Base-by-base conservation (phyloP, 495 filamentous ascomycete genomes). In the Xylaria flabelliformis region DNA sequence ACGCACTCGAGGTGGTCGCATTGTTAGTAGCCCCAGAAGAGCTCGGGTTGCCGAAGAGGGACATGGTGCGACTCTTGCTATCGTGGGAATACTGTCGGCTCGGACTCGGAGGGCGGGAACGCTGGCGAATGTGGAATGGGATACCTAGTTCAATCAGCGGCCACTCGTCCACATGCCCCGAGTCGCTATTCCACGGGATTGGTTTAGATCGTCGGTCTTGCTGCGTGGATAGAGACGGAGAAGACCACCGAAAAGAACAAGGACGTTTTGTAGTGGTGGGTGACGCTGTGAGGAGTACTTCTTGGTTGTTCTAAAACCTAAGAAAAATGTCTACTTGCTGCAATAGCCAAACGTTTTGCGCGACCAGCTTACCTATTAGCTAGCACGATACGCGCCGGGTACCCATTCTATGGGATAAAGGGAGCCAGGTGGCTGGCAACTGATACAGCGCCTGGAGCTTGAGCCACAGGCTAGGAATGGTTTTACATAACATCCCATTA, bases 1-100 rank as follows among this genome's bases (percentile, higher is more conserved):
- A 81, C 21, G 84, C 84, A 51, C 80, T 79, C 6, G 83, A 75
- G 17, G 84, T 81, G 6, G 78, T 79, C 55, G 82, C 69, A 74
- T 81, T 79, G 48, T 73, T 80, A 64, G 71, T 80, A 48, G 80
- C 36, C 74, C 80, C 29, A 21, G 74, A 56, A 13, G 84, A 82
- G 67, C 69, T 77, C 63, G 77, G 39, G 67, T 76, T 79, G 44
- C 79, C 79, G 70, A 85, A 84, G 24, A 76, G 75, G 65, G 80
- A 75, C 62, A 78, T 78, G 42, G 58, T 69, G 64, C 42, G 34
- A 39, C 10, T 32, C 17, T 73, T 64, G 61, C 50, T 50, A 48
- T 21, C 63, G 62, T 15, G 65, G 71, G 72, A 74, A 75, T 75
- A 72, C 42, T 59, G 9, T 72, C 34, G 67, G 44, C 34, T 72